phyloP scores from a whole-genome alignment of 2,329 filamentous ascomycete species.

The Colletotrichum orchidophilum region DNA sequence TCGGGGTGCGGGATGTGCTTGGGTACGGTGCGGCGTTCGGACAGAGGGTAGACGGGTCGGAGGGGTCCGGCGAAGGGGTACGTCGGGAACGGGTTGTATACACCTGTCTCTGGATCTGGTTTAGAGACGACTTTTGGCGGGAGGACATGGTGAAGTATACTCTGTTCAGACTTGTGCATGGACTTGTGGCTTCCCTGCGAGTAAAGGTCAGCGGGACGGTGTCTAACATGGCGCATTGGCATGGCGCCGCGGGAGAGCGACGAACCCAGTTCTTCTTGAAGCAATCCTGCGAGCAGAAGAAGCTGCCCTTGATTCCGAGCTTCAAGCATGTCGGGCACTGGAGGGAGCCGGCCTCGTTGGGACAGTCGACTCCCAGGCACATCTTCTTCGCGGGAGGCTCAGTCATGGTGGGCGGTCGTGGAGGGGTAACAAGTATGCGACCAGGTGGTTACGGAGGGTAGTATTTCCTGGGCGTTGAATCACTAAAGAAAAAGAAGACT shows the following conservation, averaged over 20 bases:
- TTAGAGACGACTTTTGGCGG: slow-evolving; percentile 87
- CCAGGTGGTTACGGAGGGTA: neutral
- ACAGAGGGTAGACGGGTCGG: slow-evolving; percentile 88
- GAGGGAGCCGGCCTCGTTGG: slow-evolving; percentile 83
- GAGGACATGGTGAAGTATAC: slow-evolving; percentile 77
- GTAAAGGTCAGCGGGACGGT: slow-evolving; percentile 3
- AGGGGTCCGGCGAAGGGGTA: slow-evolving; percentile 84
- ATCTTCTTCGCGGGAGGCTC: slow-evolving; percentile 68
- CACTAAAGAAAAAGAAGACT: neutral
- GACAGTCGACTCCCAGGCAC: slow-evolving; percentile 85
- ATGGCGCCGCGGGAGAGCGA: slow-evolving; percentile 25
- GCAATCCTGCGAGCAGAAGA: slow-evolving; percentile 98
- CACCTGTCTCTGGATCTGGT: slow-evolving; percentile 89
- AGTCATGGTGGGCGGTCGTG: slow-evolving; percentile 49
- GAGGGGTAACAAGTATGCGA: neutral
- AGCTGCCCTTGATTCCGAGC: slow-evolving; percentile 86
- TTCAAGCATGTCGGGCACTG: slow-evolving; percentile 98
- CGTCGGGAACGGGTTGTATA: slow-evolving; percentile 91
- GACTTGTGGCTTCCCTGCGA: slow-evolving; percentile 81
- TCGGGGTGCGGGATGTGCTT: slow-evolving; percentile 85
- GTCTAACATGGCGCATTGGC: neutral
- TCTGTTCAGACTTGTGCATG: slow-evolving; percentile 82
- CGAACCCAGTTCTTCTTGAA: slow-evolving; percentile 99
- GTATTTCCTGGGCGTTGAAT: neutral
- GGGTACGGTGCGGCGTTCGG: slow-evolving; percentile 76